Evolutionary conservation across 1,284 basidiomycete species (phyloP), one percentile per base, ranked within the genome.

Genomic region (Blastosporella zonata): DNA sequence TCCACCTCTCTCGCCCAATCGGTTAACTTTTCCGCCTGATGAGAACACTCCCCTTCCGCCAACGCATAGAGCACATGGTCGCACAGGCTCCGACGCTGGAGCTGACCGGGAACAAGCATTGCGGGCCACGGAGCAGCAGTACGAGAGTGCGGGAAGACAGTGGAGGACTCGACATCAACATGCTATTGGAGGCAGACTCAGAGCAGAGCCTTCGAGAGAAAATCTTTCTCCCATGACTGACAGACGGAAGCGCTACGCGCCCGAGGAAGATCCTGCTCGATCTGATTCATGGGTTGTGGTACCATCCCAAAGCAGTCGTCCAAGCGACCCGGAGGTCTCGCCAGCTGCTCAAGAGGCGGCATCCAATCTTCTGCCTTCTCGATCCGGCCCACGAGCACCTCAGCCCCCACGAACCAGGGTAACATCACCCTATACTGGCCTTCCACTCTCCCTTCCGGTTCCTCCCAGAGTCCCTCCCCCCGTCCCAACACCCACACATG

Each of bases 61-160:
- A 5, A 58, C 57, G 38, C 55, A 64, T 39, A 63, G 59, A 31
- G 53, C 56, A 17, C 79, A 82, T 55, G 58, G 60, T 17, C 73
- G 77, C 43, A 67, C 75, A 13, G 71, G 71, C 10, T 79, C 80
- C 0, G 81, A 83, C 60, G 71, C 71, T 13, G 72, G 70, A 28
- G 64, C 67, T 13, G 78, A 82, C 35, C 71, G 76, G 18, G 78
- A 81, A 49, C 65, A 68, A 33, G 57, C 62, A 12, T 53, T 70
- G 36, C 71, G 67, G 52, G 55, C 61, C n/a, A 57, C 67, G 17
- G 74, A 78, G 53, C 68, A 64, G 33, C 66, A 68, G 33, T 48
- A 64, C 42, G 72, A 72, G 15, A 57, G 59, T 22, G 55, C 61
- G 10, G 55, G 59, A 39, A 62, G 61, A 46, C 68, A 67, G 39